Percentiles rank a stretch among this genome's conserved stretches.
These are phyloP conservation scores for Lepidium didymum DNA, from an alignment of 345 rosid species.

Conservation along the genomic window DNA sequence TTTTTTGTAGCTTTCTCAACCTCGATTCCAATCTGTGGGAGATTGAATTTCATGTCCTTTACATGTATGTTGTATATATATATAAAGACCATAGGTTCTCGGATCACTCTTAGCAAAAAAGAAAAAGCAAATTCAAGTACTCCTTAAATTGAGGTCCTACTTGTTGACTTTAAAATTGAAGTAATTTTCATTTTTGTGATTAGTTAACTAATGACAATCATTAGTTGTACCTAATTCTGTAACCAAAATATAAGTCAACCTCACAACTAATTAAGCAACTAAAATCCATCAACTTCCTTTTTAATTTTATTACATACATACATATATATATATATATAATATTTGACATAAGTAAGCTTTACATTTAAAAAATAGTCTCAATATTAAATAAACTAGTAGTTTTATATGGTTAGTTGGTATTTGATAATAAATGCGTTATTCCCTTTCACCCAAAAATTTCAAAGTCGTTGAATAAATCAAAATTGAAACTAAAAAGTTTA, in stretches of 20 bases:
- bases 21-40: constrained; percentile 1
- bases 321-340: no score
- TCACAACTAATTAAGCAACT: constrained; percentile 7
- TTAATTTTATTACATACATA: no score
- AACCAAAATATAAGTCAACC: background rate
- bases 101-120: background rate
- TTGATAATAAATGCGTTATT: constrained; percentile 5
- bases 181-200: background rate
- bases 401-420: background rate
- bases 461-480: constrained; percentile 17
- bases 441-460: background rate
- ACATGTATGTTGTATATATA: constrained; percentile 26
- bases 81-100: constrained; percentile 8
- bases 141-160: background rate
- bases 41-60: background rate
- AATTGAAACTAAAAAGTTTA: no score
- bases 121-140: background rate
- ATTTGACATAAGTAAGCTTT: no score
- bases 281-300: no score
- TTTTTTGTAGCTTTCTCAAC: background rate
- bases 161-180: background rate
- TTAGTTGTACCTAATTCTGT: constrained; percentile 16
- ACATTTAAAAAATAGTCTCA: no score
- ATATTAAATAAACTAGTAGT: no score
- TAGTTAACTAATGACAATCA: background rate